Evolutionary conservation across 352 stramenopile genomes (phyloP), one percentile per base, ranked within the genome.

Genomic region (Phytophthora fragariae): DNA sequence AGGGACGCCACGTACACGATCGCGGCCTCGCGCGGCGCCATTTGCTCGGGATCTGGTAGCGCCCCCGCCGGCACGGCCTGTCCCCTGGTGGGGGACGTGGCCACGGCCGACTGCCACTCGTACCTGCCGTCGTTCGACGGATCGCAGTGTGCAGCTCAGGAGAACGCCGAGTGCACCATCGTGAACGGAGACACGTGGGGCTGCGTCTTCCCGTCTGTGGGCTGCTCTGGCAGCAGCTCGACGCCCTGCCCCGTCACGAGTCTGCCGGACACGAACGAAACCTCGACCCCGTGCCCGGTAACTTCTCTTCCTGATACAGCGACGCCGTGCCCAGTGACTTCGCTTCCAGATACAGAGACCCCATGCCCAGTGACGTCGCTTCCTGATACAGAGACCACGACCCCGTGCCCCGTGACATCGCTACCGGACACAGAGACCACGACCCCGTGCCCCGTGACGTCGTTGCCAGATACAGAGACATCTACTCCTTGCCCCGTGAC

Each of bases 1-100:
- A 67, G 75, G 29, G 80, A 86, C 44, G 76, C 80, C 10, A 86
- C 76, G 9, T 86, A 84, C 58, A 73, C 73, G n/a, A 64, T 94
- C 59, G 33, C 76, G 8, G 53, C 59, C 11, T 69, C 68, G 8
- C 77, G 81, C 9, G 82, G 85, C 17, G 57, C 73, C 8, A 67
- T 91, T 37, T 94, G 86, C 63, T 81, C 77, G 0, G 86, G 86
- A 8, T 68, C 70, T 0, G 86, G 86, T 1, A 24, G 33, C 2
- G 27, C 74, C 14, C 84, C 86, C 0, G 63, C 69, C 2, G 86
- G 84, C 19, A 84, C 64, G 2, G 75, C 79, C 11, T 92, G 85
- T 58, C 83, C 85, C n/a, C 62, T 76, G 27, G 83, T 76, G 56
- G 82, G 82, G 39, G 80, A 89, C 35, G 66, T 75, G 15, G 73